Percentiles rank a stretch among this genome's conserved stretches.
These are phyloP conservation scores for Thinopyrum elongatum DNA, from an alignment of 176 grass and related monocot genomes.

Conservation along the genomic window DNA sequence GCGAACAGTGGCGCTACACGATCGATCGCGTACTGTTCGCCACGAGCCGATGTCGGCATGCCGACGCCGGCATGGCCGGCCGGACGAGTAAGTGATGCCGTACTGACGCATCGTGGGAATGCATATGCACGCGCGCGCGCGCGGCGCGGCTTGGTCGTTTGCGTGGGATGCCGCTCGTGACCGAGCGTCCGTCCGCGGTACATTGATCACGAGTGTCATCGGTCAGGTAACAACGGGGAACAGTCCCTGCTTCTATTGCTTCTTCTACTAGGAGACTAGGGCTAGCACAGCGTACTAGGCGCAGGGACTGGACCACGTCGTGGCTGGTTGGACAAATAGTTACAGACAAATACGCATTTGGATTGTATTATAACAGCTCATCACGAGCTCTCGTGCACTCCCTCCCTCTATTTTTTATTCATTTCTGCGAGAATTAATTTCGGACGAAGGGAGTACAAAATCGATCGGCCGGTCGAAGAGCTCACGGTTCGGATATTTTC, in stretches of 20 bases:
- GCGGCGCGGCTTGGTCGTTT: background rate
- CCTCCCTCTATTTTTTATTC: too few species aligned
- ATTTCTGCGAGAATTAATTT: too few species aligned
- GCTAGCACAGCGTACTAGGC: background rate
- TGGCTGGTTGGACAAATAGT: background rate
- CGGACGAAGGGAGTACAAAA: too few species aligned
- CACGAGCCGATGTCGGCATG: background rate
- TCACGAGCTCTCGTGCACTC: too few species aligned
- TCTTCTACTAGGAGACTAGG: background rate
- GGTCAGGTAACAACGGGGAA: background rate
- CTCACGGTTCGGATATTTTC: too few species aligned
- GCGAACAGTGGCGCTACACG: background rate
- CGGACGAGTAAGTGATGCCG: background rate
- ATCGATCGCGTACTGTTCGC: background rate
- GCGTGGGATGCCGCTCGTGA: conserved; percentile 2
- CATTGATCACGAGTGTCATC: conserved; percentile 15
- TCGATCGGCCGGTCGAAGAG: too few species aligned
- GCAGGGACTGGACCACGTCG: background rate
- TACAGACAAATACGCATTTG: background rate
- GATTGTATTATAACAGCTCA: too few species aligned
- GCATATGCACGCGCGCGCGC: background rate
- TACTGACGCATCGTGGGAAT: background rate
- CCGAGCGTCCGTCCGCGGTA: background rate
- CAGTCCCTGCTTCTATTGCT: background rate
- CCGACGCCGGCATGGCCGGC: background rate